Conservation (phyloP, 2,329 filamentous ascomycete genomes). For the Aspergillus versicolor region DNA sequence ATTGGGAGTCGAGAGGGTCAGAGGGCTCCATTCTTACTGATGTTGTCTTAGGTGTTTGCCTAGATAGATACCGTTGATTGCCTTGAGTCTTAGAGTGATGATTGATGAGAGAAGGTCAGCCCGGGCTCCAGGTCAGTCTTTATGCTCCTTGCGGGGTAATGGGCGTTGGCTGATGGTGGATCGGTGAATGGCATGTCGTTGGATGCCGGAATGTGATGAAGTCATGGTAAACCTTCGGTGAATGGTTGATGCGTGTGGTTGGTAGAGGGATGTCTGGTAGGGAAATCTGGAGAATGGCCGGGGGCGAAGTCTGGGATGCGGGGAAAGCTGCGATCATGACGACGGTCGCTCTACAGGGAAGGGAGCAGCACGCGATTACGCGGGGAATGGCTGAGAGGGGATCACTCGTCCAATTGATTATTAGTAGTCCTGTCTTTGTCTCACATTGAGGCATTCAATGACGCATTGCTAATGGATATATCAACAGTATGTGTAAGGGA, state of each 20-base stretch:
- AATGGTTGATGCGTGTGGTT: not conserved
- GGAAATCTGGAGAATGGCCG: not conserved
- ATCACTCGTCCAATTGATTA: no score
- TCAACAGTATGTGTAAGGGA: slow-evolving; percentile 3
- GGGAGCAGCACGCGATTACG: no score
- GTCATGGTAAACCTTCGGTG: slow-evolving; percentile 4
- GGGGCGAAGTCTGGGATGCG: slow-evolving; percentile 6
- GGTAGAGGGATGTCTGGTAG: not conserved
- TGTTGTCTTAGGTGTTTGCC: not conserved
- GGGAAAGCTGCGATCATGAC: slow-evolving; percentile 11
- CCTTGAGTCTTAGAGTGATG: not conserved
- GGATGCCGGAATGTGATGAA: slow-evolving; percentile 1
- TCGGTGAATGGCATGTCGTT: not conserved
- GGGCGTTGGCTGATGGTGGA: not conserved
- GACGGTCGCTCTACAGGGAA: not conserved
- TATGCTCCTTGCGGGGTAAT: not conserved
- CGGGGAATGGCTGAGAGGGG: not conserved
- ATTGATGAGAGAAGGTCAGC: not conserved
- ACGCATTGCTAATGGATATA: not conserved
- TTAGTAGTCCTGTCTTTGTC: not conserved
- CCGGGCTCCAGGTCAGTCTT: not conserved
- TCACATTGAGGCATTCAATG: not conserved
- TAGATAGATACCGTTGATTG: not conserved
- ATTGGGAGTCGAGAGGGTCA: slow-evolving; percentile 6
- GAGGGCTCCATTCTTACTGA: slow-evolving; percentile 3